Conservation (phyloP, 352 stramenopile species). For the Phytophthora vignae region DNA sequence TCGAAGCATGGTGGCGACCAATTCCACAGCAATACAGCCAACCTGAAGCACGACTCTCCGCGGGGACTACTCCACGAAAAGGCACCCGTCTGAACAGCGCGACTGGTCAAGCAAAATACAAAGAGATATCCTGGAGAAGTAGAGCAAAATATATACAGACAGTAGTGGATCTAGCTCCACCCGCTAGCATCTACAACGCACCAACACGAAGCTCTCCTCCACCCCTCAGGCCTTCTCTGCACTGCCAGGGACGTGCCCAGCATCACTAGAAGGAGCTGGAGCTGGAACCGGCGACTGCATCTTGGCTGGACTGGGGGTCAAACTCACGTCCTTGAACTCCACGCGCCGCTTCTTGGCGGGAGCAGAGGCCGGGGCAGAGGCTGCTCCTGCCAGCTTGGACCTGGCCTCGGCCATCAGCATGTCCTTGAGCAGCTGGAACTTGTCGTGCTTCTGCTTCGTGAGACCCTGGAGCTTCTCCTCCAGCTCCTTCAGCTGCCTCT, state of each 20-base stretch:
- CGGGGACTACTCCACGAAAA: conserved; percentile 10
- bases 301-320: conserved; percentile 29
- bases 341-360: conserved; percentile 47
- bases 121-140: not conserved
- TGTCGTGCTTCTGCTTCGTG: conserved; percentile 74
- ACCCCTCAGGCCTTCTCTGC: conserved; percentile 16
- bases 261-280: not conserved
- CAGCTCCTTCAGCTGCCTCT: conserved; percentile 54
- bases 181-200: not conserved
- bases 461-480: conserved; percentile 56
- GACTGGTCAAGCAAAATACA: conserved; percentile 1
- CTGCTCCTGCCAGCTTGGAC: conserved; percentile 47
- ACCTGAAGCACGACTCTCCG: conserved; percentile 18
- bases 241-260: conserved; percentile 5
- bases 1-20: conserved; percentile 36
- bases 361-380: not conserved
- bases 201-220: not conserved
- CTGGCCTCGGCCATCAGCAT: conserved; percentile 73
- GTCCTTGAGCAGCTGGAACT: conserved; percentile 79
- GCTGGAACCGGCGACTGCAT: conserved; percentile 28
- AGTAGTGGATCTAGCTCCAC: not conserved
- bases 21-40: not conserved
- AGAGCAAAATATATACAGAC: conserved; percentile 25
- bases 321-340: conserved; percentile 31
- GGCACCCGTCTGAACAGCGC: conserved; percentile 18